Evolutionary conservation across 371 early-diverging fungal species (phyloP), one percentile per base, ranked within the genome.

Genomic region (Choanephora cucurbitarum): DNA sequence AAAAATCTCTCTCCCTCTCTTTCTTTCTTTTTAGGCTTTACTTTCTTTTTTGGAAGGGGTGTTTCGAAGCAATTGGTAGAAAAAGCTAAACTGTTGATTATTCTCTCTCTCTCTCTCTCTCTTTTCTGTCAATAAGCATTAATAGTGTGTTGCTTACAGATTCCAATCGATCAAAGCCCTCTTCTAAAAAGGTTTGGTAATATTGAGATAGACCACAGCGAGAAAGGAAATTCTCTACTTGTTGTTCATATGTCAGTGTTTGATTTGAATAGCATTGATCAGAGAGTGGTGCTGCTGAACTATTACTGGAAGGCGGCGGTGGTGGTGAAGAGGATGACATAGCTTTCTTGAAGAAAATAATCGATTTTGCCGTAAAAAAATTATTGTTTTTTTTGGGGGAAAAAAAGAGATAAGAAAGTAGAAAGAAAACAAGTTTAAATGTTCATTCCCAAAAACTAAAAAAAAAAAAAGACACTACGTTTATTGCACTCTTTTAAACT

Each of bases 91-190:
- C n/a, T n/a, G n/a, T n/a, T n/a, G n/a, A n/a, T n/a, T n/a, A n/a
- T n/a, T n/a, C n/a, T n/a, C n/a, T n/a, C n/a, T n/a, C n/a, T n/a
- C n/a, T n/a, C n/a, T n/a, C n/a, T n/a, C n/a, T n/a, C n/a, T n/a
- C n/a, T n/a, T n/a, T n/a, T n/a, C n/a, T n/a, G 44, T 44, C 37
- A 18, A 42, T 32, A 43, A 55, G 57, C 52, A 46, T 21, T 46
- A 50, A 62, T 44, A 34, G 33, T 39, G 21, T 51, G 18, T 23
- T 21, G 54, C 57, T 53, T 70, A 73, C 73, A 40, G 73, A 73
- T 64, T 70, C 66, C 32, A 63, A 39, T 47, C 70, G 55, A 42
- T 74, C 74, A 58, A 75, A 75, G n/a, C 76, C 76, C 68, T 75
- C 76, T 34, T 63, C 65, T 23, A 72, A 63, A 44, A 75, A 62